Evolutionary conservation across 2,329 filamentous ascomycete species (phyloP), one percentile per base, ranked within the genome.

Genomic region (Penicillium glabrum): DNA sequence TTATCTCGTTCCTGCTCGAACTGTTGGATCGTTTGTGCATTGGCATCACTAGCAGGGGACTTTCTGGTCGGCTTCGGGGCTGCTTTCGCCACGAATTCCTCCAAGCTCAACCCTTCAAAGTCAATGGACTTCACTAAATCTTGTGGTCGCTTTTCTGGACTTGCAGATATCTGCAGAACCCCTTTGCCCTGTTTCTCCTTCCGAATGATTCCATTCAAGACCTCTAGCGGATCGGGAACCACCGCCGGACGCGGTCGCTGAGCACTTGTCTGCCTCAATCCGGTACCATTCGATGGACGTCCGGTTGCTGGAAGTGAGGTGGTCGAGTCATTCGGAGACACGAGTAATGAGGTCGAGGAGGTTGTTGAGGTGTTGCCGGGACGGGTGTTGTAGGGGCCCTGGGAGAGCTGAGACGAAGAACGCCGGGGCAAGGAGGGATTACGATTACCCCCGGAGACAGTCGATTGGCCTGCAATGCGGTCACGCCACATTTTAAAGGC

Each of bases 1-100:
- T 89, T 93, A 68, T 88, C 82, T 72, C 89, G 90, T 63, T 96
- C 91, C 62, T 83, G 84, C 73, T 95, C 89, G 72, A 92, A 91
- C 77, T 93, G 88, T 77, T 89, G 86, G 58, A 85, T 76, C 49
- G 86, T 86, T 72, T 90, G 87, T 46, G 77, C 77, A 65, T 75
- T 78, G 69, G 77, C 65, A 72, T 78, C 67, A 47, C 65, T 71
- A 45, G 64, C 62, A 10, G 59, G 49, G 10, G 66, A 61, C 41
- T 61, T 64, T 52, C 61, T 70, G 27, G 67, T 70, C 65, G 52
- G 56, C 23, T 48, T 31, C 45, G 51, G 46, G 11, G 74, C 68
- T 23, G 69, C 63, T 58, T 62, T 65, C 46, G 75, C 68, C 19
- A 83, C 86, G 65, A 95, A 87, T 61, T 91, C 89, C 59, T 88